These are phyloP conservation scores for Kodamaea jinghongensis DNA, from an alignment of 805 yeast genomes.

Conservation along the genomic window DNA sequence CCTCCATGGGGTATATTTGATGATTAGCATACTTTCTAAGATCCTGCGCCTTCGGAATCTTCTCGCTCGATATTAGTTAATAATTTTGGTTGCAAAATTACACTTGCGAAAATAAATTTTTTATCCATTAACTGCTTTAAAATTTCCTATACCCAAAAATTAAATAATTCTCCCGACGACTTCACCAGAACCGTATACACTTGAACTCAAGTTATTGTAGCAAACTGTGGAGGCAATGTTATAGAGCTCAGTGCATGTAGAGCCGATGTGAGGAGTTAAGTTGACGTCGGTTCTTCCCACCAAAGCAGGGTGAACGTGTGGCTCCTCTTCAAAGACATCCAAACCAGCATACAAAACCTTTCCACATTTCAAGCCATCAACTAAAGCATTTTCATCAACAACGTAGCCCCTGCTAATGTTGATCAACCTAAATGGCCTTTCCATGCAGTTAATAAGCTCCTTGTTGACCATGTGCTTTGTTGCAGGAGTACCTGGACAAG, in stretches of 20 bases:
- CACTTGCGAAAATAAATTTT: constrained; percentile 1
- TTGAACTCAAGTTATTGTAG: constrained; percentile 15
- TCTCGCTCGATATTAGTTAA: too few species aligned
- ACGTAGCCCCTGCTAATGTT: constrained; percentile 76
- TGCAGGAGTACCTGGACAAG: constrained; percentile 24
- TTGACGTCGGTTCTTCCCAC: constrained; percentile 59
- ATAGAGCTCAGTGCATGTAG: constrained; percentile 19
- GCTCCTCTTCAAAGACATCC: constrained; percentile 72
- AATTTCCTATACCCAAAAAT: background rate
- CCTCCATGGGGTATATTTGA: too few species aligned
- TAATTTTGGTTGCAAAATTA: background rate
- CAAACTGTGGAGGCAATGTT: constrained; percentile 6
- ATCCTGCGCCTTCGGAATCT: too few species aligned
- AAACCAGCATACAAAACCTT: constrained; percentile 64
- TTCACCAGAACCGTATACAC: constrained; percentile 1
- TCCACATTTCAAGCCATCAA: constrained; percentile 58
- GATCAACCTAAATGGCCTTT: constrained; percentile 45
- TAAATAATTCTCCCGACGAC: constrained; percentile 13
- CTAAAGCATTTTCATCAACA: constrained; percentile 63
- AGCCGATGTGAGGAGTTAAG: constrained; percentile 68
- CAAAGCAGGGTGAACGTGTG: constrained; percentile 48
- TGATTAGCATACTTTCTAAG: too few species aligned
- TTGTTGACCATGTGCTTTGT: constrained; percentile 20
- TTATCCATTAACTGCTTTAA: background rate
- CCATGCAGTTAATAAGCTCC: constrained; percentile 14